Base-by-base conservation (phyloP, 2,329 filamentous ascomycete species). In the Penicillium rolfsii region DNA sequence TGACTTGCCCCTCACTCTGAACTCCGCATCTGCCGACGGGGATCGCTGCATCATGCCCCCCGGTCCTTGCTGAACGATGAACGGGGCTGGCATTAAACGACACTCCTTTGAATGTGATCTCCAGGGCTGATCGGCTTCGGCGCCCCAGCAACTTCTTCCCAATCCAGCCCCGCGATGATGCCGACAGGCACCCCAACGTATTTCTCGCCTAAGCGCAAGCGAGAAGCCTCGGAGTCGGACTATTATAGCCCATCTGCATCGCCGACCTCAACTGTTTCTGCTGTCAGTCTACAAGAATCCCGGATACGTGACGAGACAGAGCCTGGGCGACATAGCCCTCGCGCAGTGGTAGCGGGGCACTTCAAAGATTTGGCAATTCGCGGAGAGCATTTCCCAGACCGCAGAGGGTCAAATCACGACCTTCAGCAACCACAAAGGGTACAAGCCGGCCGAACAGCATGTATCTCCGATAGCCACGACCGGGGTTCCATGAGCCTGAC, bases 331-430 rank as follows among this genome's bases (percentile, higher is more conserved):
- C 69, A 74, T 62, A 77, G 79, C 61, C 78, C 78, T 56, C 74
- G 74, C 56, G 72, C 75, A 30, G 69, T 68, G 24, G 77, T 80
- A 45, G 76, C 76, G 56, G 74, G 77, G 58, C 73, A 73, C 57
- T 71, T 81, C 50, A 74, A 74, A 52, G 70, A 76, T 55, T 68
- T 81, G 57, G 76, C 77, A 49, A 73, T 81, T 58, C 71, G 73
- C 36, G 74, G 71, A 53, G 73, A 76, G 49, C 63, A 61, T 53
- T 26, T 63, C 14, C 59, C 64, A n/a, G 67, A 66, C 48, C 53
- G 64, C 19, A 60, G 61, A 55, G 43, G 54, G 38, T 62, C 60
- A 49, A 64, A 61, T 59, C 49, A 46, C 56, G 53, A 64, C 40
- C 55, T 59, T 19, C 53, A 60, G 43, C 62, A 63, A 52, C 49